Conservation (phyloP, 108 stramenopile genomes). For the Skeletonema costatum region DNA sequence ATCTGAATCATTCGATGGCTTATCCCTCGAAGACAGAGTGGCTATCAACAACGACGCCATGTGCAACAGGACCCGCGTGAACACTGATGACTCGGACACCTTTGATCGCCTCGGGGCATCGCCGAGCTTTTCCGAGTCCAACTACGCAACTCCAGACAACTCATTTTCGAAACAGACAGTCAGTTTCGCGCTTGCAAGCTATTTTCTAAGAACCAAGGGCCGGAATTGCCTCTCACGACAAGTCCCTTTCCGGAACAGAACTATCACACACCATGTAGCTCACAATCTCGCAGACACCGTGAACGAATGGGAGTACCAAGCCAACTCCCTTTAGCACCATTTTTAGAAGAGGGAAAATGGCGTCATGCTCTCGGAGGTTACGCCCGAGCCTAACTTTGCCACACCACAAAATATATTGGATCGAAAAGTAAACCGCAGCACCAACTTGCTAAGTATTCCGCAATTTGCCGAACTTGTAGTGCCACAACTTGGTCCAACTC, state of each 20-base stretch:
- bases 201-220: neutral
- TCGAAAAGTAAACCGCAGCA: neutral
- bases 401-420: neutral
- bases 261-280: neutral
- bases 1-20: conserved; percentile 3
- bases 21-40: neutral
- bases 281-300: neutral
- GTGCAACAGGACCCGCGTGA: neutral
- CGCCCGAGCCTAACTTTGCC: neutral
- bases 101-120: neutral
- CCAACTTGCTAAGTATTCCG: neutral
- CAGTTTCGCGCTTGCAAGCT: neutral
- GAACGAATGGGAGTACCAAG: neutral
- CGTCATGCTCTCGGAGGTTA: neutral
- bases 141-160: conserved; percentile 1
- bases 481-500: neutral
- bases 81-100: neutral
- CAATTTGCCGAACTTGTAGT: neutral
- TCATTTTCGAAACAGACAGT: neutral
- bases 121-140: neutral
- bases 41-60: neutral
- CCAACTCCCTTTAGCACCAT: neutral
- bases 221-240: neutral
- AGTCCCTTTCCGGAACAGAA: neutral
- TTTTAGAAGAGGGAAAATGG: neutral